Percentiles rank a stretch among this genome's conserved stretches.
Evolutionary conservation across 106 monocot genomes (phyloP).

Genomic region (Acorus calamus): DNA sequence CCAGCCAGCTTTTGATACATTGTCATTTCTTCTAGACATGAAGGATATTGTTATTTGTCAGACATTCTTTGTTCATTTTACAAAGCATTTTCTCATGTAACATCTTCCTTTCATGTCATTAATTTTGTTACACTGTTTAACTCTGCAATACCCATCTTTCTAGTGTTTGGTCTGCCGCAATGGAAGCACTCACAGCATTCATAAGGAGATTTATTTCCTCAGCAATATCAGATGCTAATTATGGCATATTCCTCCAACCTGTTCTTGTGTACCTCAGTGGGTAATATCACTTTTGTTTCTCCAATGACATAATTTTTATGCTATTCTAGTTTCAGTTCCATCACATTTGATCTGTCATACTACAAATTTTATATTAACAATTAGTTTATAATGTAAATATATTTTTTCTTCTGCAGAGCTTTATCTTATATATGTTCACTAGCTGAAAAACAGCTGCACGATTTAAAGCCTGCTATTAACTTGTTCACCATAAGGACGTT

Average conservation of each 20-base stretch:
- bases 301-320: no score
- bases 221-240: constrained; percentile 13
- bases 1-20: no score
- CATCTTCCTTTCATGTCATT: not conserved
- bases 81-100: no score
- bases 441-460: constrained; percentile 32
- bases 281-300: constrained; percentile 20
- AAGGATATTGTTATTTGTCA: no score
- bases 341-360: no score
- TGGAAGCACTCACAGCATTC: constrained; percentile 87
- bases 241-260: constrained; percentile 79
- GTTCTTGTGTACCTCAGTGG: constrained; percentile 84
- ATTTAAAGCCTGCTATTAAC: constrained; percentile 51
- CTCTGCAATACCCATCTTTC: constrained; percentile 5
- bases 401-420: constrained; percentile 44
- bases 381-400: no score
- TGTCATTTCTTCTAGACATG: no score
- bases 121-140: constrained; percentile 1
- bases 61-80: no score
- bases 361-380: no score
- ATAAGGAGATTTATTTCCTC: constrained; percentile 74
- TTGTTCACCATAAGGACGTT: constrained; percentile 72
- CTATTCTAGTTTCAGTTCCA: no score
- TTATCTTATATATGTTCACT: constrained; percentile 53
- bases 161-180: constrained; percentile 73